Conservation (phyloP, 129 eudicot species). For the Flaveria trinervia region DNA sequence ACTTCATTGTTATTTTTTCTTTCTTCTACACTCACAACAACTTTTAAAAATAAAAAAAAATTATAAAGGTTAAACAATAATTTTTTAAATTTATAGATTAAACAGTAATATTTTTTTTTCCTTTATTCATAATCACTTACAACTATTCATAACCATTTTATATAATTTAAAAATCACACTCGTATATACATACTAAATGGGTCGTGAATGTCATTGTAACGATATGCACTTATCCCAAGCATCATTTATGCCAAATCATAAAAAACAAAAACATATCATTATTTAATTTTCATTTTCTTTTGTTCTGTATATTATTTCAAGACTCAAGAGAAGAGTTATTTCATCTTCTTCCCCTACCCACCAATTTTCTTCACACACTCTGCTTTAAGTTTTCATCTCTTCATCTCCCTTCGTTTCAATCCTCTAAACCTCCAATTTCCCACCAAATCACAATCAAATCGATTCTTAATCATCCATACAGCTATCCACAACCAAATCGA, state of each 20-base stretch:
- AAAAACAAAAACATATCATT: not conserved
- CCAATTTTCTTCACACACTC: conserved; percentile 40
- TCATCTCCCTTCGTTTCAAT: conserved; percentile 35
- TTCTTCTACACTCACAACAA: too few relatives aligned
- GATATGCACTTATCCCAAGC: not conserved
- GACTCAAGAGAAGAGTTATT: conserved; percentile 10
- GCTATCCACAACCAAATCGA: not conserved
- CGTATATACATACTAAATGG: too few relatives aligned
- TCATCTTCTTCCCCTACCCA: conserved; percentile 47
- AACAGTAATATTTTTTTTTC: too few relatives aligned
- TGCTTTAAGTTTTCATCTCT: conserved; percentile 32
- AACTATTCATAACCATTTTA: too few relatives aligned
- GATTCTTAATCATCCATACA: conserved; percentile 11
- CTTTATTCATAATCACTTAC: too few relatives aligned
- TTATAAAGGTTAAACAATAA: too few relatives aligned
- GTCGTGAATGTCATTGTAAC: not conserved
- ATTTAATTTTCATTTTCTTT: not conserved
- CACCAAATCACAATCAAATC: conserved; percentile 22
- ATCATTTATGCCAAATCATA: not conserved
- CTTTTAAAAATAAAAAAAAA: too few relatives aligned
- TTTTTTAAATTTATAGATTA: too few relatives aligned
- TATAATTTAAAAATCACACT: too few relatives aligned
- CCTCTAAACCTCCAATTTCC: conserved; percentile 20
- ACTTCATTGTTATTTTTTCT: too few relatives aligned
- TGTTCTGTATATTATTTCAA: conserved; percentile 30